Evolutionary conservation across 2,329 filamentous ascomycete species (phyloP).

Genomic region (Scortechinia acanthostroma): DNA sequence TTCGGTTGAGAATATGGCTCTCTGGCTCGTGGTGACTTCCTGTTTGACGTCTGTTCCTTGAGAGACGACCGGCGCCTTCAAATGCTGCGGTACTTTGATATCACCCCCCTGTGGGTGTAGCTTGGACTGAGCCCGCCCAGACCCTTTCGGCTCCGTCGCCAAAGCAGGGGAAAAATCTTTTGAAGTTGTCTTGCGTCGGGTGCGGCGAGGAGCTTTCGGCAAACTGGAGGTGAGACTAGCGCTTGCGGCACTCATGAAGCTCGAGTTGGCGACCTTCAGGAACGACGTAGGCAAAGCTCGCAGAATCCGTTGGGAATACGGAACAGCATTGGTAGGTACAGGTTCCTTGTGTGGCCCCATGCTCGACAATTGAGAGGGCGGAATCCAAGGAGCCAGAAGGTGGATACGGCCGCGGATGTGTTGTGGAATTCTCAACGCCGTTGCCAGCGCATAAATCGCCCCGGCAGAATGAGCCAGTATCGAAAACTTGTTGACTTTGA

Average conservation of each 20-base stretch:
- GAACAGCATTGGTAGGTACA: slow-evolving; percentile 77
- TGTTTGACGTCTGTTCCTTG: slow-evolving; percentile 11
- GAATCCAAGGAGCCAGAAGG: slow-evolving; percentile 92
- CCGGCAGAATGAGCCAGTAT: slow-evolving; percentile 93
- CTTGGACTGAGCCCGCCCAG: slow-evolving; percentile 13
- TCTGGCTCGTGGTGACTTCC: slow-evolving; percentile 8
- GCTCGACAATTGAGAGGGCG: slow-evolving; percentile 82
- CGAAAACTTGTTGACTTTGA: slow-evolving; percentile 93
- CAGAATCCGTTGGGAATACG: slow-evolving; percentile 84
- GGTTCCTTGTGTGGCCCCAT: slow-evolving; percentile 68
- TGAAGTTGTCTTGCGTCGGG: slow-evolving; percentile 43
- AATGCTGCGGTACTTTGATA: slow-evolving; percentile 8
- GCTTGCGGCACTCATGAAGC: slow-evolving; percentile 87
- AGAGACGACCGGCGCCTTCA: neutral
- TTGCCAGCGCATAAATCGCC: slow-evolving; percentile 94
- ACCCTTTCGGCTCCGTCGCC: slow-evolving; percentile 23
- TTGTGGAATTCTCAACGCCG: slow-evolving; percentile 88
- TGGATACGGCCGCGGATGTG: slow-evolving; percentile 92
- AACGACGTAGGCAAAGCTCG: slow-evolving; percentile 84
- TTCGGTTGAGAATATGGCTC: slow-evolving; percentile 23
- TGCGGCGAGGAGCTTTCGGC: slow-evolving; percentile 55
- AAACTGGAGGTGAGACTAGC: slow-evolving; percentile 75
- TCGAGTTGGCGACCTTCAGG: slow-evolving; percentile 88
- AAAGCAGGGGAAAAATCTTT: slow-evolving; percentile 20
- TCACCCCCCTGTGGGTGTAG: slow-evolving; percentile 10